Base-by-base conservation (phyloP, 1,284 basidiomycete species). In the Pseudozyma pruni region DNA sequence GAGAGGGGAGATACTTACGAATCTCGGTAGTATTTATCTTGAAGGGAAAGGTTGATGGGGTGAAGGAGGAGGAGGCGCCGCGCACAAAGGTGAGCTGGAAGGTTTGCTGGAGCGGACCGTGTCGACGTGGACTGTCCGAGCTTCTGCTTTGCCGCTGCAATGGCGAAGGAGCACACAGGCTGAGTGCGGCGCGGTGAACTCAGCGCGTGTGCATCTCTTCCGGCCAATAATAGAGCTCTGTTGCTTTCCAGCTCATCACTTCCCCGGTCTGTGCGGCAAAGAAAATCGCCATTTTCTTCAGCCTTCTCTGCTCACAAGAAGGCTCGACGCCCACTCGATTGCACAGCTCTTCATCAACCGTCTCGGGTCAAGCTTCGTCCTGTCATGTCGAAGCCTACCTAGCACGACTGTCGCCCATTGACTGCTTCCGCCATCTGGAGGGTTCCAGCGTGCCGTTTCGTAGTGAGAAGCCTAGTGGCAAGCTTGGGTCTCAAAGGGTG, bases 21-120 rank as follows among this genome's bases (percentile, higher is more conserved):
- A 45, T 22, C 45, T 40, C 54, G 54, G 54, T 37, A 64, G 54
- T 64, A 57, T 64, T 53, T 64, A 64, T 64, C 61, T 58, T 54
- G 62, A 66, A 29, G 37, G 22, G 27, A 19, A 38, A 37, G 54
- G 46, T 42, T 63, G 56, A 66, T 66, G 62, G 46, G 46, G 47
- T 34, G 37, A 40, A 38, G 31, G 41, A 54, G 40, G 39, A 37
- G 14, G 20, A 20, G 40, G 42, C 31, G 23, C 32, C 37, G 33
- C 38, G 40, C 39, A 22, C 32, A 11, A 14, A 22, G 63, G 52
- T 67, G 63, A 59, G 63, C 57, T 67, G 63, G 63, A 67, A 67
- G 63, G 25, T 60, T 51, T 49, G 44, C 50, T 40, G 51, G 37
- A 44, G 44, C 38, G 44, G 35, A 23, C 31, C 31, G 34, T 51